Percentiles rank a stretch among this genome's conserved stretches.
Evolutionary conservation across 495 filamentous ascomycete genomes (phyloP).

Genomic region (Penicillium chermesinum): DNA sequence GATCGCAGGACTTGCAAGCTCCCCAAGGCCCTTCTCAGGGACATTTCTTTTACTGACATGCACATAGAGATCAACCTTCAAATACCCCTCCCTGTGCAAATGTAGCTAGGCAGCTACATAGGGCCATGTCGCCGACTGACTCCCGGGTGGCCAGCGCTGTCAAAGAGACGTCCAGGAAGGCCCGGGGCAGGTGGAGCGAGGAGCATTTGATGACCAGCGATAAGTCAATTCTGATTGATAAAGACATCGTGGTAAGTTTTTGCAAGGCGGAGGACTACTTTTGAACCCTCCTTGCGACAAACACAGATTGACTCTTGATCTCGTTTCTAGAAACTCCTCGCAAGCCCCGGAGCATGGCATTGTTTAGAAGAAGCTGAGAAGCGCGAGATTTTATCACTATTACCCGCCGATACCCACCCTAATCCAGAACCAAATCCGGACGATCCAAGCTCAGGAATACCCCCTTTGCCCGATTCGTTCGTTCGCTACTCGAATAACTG

Average conservation of each 20-base stretch:
- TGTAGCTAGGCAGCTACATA: constrained; percentile 17
- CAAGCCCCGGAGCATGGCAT: constrained; percentile 54
- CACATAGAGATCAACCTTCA: background rate
- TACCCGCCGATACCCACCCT: constrained; percentile 48
- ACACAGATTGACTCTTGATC: no score
- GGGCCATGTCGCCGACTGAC: constrained; percentile 14
- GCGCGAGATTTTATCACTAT: constrained; percentile 47
- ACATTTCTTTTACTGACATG: background rate
- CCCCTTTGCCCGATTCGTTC: constrained; percentile 39
- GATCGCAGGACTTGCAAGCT: constrained; percentile 19
- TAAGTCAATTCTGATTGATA: constrained; percentile 48
- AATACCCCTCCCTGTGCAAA: constrained; percentile 13
- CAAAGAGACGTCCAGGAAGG: constrained; percentile 33
- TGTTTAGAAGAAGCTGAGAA: constrained; percentile 52
- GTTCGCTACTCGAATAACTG: constrained; percentile 49
- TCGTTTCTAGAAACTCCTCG: constrained; percentile 47
- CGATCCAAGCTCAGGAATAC: constrained; percentile 29
- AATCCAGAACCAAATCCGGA: constrained; percentile 29
- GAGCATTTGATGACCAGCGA: constrained; percentile 51
- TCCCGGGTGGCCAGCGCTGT: constrained; percentile 23
- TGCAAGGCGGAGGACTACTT: background rate
- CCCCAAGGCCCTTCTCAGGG: background rate
- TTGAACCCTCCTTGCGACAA: no score
- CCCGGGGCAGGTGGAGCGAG: constrained; percentile 39
- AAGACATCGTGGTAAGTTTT: constrained; percentile 53